phyloP scores from a whole-genome alignment of 2,329 filamentous ascomycete species.

The Talaromyces rugulosus region DNA sequence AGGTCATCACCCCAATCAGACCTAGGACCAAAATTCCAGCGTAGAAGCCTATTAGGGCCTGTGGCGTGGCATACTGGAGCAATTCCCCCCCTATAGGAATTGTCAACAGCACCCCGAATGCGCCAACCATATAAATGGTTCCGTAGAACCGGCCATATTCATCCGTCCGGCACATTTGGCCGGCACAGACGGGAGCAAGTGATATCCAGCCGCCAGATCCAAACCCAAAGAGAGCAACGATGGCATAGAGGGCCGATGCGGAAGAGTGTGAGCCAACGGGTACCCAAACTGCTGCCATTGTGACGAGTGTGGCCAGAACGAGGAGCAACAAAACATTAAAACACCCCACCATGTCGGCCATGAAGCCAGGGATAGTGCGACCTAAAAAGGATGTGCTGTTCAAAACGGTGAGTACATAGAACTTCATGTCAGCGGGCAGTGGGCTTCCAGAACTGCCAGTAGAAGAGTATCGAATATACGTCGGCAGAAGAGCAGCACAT shows the following conservation, averaged over 20 bases:
- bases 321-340: slow-evolving; percentile 43
- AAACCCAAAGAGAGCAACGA: slow-evolving; percentile 47
- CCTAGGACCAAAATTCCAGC: slow-evolving; percentile 39
- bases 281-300: slow-evolving; percentile 43
- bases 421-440: slow-evolving; percentile 37
- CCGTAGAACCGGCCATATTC: slow-evolving; percentile 48
- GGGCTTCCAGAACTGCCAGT: background rate
- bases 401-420: slow-evolving; percentile 43
- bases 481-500: slow-evolving; percentile 45
- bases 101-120: slow-evolving; percentile 44
- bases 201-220: slow-evolving; percentile 48
- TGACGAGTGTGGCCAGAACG: slow-evolving; percentile 33
- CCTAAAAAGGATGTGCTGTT: slow-evolving; percentile 43
- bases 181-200: slow-evolving; percentile 43
- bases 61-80: slow-evolving; percentile 43
- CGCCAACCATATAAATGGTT: slow-evolving; percentile 45
- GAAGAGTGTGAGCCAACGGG: slow-evolving; percentile 41
- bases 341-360: slow-evolving; percentile 41
- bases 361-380: slow-evolving; percentile 41
- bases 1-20: slow-evolving; percentile 23
- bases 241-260: slow-evolving; percentile 38
- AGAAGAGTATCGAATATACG: slow-evolving; percentile 33
- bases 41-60: slow-evolving; percentile 45
- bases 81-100: slow-evolving; percentile 46
- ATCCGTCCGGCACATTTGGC: slow-evolving; percentile 44